Base-by-base conservation (phyloP, 2,329 filamentous ascomycete species). In the Cladosporium cucumerinum region DNA sequence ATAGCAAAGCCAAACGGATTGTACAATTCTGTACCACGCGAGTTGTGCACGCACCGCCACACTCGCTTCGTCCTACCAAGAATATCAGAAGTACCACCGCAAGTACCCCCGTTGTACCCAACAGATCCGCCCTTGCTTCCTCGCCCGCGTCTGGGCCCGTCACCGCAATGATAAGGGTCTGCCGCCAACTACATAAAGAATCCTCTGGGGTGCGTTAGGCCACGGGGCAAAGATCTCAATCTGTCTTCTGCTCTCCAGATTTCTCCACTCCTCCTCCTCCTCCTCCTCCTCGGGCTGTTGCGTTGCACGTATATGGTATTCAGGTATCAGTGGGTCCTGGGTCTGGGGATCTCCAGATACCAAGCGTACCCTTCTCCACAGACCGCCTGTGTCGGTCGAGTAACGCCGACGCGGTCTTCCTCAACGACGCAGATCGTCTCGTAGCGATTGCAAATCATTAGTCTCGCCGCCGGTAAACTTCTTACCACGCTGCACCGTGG, bases 61-160 rank as follows among this genome's bases (percentile, higher is more conserved):
- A 62, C 23, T 32, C 32, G 34, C 60, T n/a, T 49, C 26, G 52
- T 58, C 52, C 26, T 51, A 63, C 61, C 26, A 30, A 28, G 26
- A 46, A 46, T n/a, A 57, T 25, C 61, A 61, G 61, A 67, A 46
- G 67, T 70, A 68, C 67, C 68, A 51, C 63, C 60, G 49, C 39
- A 69, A 68, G 69, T 70, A 70, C 66, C 66, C 28, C 49, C 28
- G 51, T 46, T 64, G 70, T 70, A 70, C 68, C 64, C 57, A 61
- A 67, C 62, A 66, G 63, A 54, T 61, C 63, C 64, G 65, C 61
- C 64, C 51, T 65, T 61, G 61, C 61, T 34, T 57, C 54, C 63
- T 63, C 49, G 49, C 60, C 49, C 34, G 60, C 49, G 36, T 62
- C 60, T 55, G 32, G 60, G 28, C 60, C 49, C 60, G 46, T 61